These are phyloP conservation scores for Boletus coccyginus DNA, from an alignment of 768 basidiomycete genomes.

Conservation along the genomic window DNA sequence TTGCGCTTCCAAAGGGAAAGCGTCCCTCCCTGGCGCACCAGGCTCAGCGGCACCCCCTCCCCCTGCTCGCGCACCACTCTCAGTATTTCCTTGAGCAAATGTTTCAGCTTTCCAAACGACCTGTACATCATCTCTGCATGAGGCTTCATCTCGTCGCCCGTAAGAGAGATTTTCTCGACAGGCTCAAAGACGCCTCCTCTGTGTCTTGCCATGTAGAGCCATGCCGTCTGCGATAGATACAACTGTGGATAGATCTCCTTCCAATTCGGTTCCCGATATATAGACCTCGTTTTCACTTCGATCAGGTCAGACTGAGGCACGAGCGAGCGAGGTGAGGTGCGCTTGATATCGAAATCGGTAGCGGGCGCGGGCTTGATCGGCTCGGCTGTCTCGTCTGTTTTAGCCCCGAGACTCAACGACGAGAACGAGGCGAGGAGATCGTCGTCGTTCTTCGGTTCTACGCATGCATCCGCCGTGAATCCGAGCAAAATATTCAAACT, in stretches of 20 bases:
- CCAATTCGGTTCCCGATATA: slow-evolving; percentile 46
- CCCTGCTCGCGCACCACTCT: slow-evolving; percentile 51
- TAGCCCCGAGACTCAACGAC: slow-evolving; percentile 16
- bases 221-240: slow-evolving; percentile 64
- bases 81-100: slow-evolving; percentile 38
- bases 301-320: slow-evolving; percentile 37
- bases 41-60: slow-evolving; percentile 47
- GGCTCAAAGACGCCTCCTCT: slow-evolving; percentile 48
- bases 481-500: slow-evolving; percentile 58
- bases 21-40: slow-evolving; percentile 46
- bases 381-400: neutral
- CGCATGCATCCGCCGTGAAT: slow-evolving; percentile 51
- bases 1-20: slow-evolving; percentile 52
- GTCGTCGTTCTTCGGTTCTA: slow-evolving; percentile 20
- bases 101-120: slow-evolving; percentile 27
- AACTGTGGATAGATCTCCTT: slow-evolving; percentile 61
- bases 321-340: slow-evolving; percentile 20
- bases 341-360: slow-evolving; percentile 17
- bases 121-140: slow-evolving; percentile 19
- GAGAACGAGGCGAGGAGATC: slow-evolving; percentile 27
- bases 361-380: neutral
- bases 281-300: slow-evolving; percentile 34
- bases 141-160: slow-evolving; percentile 24
- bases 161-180: slow-evolving; percentile 46
- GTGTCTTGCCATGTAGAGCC: slow-evolving; percentile 61